Evolutionary conservation across 2,329 filamentous ascomycete genomes (phyloP).

Genomic region (Biscogniauxia mediterranea): DNA sequence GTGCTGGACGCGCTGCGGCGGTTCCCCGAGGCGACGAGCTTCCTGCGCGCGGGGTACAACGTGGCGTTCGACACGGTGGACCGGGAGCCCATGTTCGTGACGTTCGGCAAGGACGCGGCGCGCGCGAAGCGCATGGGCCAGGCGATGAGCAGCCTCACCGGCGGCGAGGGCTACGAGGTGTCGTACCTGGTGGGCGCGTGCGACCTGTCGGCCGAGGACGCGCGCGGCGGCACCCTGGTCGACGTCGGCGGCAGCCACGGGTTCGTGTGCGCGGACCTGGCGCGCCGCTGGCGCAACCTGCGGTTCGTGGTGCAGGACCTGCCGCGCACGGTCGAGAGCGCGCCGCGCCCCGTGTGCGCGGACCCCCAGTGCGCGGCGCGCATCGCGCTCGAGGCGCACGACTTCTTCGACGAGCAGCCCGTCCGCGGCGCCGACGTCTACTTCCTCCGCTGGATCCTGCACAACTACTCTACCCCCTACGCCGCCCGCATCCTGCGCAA

Average conservation of each 20-base stretch:
- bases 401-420: conserved; percentile 45
- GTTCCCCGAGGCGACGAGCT: conserved; percentile 48
- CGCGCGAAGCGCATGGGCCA: conserved; percentile 51
- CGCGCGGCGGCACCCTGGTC: conserved; percentile 48
- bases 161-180: conserved; percentile 56
- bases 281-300: conserved; percentile 47
- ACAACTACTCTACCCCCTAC: conserved; percentile 46
- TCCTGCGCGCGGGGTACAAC: conserved; percentile 50
- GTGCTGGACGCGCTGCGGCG: conserved; percentile 44
- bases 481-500: conserved; percentile 34
- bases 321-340: conserved; percentile 45
- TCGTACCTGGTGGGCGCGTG: conserved; percentile 52
- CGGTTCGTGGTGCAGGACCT: conserved; percentile 57
- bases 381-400: conserved; percentile 36
- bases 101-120: conserved; percentile 47
- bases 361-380: conserved; percentile 27
- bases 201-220: conserved; percentile 49
- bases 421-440: conserved; percentile 41
- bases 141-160: conserved; percentile 54
- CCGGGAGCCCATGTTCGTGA: conserved; percentile 53
- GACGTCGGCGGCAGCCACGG: conserved; percentile 60
- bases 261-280: conserved; percentile 55
- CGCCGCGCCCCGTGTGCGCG: conserved; percentile 41
- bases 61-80: conserved; percentile 49
- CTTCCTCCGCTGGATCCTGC: conserved; percentile 45